Conservation (phyloP, 2,329 filamentous ascomycete species). For the Ophiostoma himal-ulmi region DNA sequence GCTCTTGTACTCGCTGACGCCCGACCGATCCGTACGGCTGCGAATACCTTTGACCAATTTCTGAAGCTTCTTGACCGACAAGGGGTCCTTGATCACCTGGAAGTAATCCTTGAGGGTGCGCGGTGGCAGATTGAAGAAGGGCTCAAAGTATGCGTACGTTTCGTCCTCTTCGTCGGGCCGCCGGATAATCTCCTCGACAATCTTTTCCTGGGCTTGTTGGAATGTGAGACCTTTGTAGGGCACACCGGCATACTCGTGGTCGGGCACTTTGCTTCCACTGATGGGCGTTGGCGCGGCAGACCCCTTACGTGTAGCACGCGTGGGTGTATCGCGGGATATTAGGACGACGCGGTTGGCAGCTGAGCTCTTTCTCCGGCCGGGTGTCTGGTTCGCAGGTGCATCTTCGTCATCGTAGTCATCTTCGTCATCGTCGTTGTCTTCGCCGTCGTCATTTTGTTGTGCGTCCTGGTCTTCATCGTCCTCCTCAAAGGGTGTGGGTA, state of each 20-base stretch:
- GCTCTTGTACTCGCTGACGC: slow-evolving; percentile 64
- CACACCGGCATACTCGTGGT: slow-evolving; percentile 49
- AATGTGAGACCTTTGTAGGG: slow-evolving; percentile 69
- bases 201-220: slow-evolving; percentile 80
- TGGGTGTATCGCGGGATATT: slow-evolving; percentile 16
- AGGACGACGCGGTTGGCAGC: slow-evolving; percentile 13
- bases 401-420: slow-evolving; percentile 28
- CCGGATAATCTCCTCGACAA: slow-evolving; percentile 68
- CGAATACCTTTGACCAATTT: slow-evolving; percentile 70
- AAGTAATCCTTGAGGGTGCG: slow-evolving; percentile 80
- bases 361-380: slow-evolving; percentile 28
- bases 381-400: slow-evolving; percentile 16
- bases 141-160: slow-evolving; percentile 62
- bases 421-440: slow-evolving; percentile 34
- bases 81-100: slow-evolving; percentile 70
- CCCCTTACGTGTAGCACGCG: slow-evolving; percentile 22
- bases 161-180: slow-evolving; percentile 60
- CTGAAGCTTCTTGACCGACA: slow-evolving; percentile 71
- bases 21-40: slow-evolving; percentile 59
- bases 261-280: slow-evolving; percentile 32
- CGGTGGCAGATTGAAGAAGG: slow-evolving; percentile 73
- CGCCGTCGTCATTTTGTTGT: slow-evolving; percentile 36
- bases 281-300: slow-evolving; percentile 18
- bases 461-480: slow-evolving; percentile 34
- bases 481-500: slow-evolving; percentile 59